A percentile compares a stretch with the other conserved stretches of the same genome.
These are phyloP conservation scores for Salmacisia buchloeana DNA, from an alignment of 1,284 basidiomycete species.

Conservation along the genomic window DNA sequence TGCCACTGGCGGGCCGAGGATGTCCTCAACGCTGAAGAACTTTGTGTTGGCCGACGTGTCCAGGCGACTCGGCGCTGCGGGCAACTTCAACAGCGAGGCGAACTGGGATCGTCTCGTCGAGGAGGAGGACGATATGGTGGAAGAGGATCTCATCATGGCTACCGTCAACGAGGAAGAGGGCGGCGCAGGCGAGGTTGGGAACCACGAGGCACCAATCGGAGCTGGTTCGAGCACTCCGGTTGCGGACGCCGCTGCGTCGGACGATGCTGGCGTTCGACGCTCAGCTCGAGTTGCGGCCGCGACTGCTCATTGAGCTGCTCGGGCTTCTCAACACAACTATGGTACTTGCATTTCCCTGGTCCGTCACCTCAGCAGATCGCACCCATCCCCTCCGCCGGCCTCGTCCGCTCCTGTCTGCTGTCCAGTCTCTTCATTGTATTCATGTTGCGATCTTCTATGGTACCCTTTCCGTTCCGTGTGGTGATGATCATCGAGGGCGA, in stretches of 20 bases:
- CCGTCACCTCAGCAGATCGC: no score
- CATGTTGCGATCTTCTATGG: no score
- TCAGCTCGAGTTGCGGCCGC: neutral
- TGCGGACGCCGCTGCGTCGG: neutral
- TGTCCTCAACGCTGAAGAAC: neutral
- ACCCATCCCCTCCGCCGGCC: no score
- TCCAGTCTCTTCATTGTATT: no score
- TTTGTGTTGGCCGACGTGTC: neutral
- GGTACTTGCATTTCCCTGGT: neutral
- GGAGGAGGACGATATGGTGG: slow-evolving; percentile 1
- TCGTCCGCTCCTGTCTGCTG: no score
- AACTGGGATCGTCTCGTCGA: neutral
- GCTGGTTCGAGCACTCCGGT: neutral
- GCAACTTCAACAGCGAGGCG: no score
- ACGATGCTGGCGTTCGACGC: neutral
- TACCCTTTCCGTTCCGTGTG: no score
- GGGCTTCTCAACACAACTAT: neutral
- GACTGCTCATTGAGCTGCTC: neutral
- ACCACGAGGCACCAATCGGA: neutral
- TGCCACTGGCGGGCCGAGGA: no score
- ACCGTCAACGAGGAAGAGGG: neutral
- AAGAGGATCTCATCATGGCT: neutral
- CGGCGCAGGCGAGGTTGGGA: no score
- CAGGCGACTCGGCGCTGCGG: neutral
- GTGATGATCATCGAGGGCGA: no score